Evolutionary conservation across 805 yeast species (phyloP).

Genomic region (Suhomyces faveliae): DNA sequence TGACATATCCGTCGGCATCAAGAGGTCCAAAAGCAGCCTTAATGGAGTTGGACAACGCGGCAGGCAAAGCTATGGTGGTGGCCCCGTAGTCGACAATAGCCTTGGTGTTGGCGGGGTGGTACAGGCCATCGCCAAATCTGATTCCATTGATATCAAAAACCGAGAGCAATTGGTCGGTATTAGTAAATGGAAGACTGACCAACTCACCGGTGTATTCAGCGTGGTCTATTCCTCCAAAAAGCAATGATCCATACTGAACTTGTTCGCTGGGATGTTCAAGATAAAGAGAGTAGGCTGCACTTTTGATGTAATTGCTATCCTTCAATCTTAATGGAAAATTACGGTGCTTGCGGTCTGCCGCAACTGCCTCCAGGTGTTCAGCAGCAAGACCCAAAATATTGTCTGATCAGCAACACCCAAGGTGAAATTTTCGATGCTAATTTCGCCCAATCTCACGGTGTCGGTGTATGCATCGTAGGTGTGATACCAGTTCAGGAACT

Average conservation of each 20-base stretch:
- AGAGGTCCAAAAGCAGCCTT: background rate
- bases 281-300: slow-evolving; percentile 60
- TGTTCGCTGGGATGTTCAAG: slow-evolving; percentile 41
- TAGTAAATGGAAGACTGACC: background rate
- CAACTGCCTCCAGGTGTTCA: background rate
- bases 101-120: background rate
- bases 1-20: background rate
- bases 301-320: slow-evolving; percentile 53
- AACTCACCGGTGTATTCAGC: slow-evolving; percentile 55
- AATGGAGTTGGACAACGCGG: background rate
- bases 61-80: background rate
- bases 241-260: slow-evolving; percentile 47
- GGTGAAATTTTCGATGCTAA: background rate
- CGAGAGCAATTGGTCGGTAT: background rate
- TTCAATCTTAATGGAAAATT: slow-evolving; percentile 67
- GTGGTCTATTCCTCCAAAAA: slow-evolving; percentile 73
- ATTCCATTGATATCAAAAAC: background rate
- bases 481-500: background rate
- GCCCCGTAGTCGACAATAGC: background rate
- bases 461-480: background rate
- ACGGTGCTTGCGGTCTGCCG: background rate
- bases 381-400: background rate
- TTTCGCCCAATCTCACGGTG: background rate
- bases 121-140: background rate
- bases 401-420: background rate